These are phyloP conservation scores for Kodamaea anthophila DNA, from an alignment of 1,139 yeast species.

Conservation along the genomic window DNA sequence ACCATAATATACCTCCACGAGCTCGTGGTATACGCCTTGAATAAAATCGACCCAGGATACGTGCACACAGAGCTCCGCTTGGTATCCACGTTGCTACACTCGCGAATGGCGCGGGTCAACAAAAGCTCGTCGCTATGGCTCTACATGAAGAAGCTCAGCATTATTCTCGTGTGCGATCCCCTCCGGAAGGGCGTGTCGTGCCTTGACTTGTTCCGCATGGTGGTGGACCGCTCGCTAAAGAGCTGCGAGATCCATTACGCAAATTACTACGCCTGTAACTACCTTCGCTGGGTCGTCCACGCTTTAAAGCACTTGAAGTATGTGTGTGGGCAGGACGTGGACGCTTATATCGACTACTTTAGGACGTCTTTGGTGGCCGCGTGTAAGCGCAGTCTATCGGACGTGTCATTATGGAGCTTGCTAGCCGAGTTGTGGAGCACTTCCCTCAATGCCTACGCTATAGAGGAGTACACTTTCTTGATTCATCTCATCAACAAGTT, in stretches of 20 bases:
- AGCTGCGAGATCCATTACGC: constrained; percentile 35
- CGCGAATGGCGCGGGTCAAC: constrained; percentile 33
- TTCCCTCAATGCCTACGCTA: constrained; percentile 8
- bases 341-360: constrained; percentile 5
- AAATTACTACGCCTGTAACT: constrained; percentile 36
- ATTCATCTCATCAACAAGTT: constrained; percentile 4
- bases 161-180: constrained; percentile 13
- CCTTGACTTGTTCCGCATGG: background rate
- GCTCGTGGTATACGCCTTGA: constrained; percentile 14
- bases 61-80: constrained; percentile 6
- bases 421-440: constrained; percentile 7
- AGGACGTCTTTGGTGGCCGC: constrained; percentile 5
- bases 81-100: constrained; percentile 25
- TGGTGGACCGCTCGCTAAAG: constrained; percentile 19
- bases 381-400: constrained; percentile 23
- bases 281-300: constrained; percentile 27
- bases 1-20: constrained; percentile 29
- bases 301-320: constrained; percentile 5
- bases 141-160: constrained; percentile 25
- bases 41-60: background rate
- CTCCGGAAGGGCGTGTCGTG: background rate
- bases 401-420: constrained; percentile 31
- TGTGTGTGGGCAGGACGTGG: constrained; percentile 1
- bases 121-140: constrained; percentile 41
- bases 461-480: constrained; percentile 16